These are phyloP conservation scores for Naganishia cerealis DNA, from an alignment of 1,284 basidiomycete species.

Conservation along the genomic window DNA sequence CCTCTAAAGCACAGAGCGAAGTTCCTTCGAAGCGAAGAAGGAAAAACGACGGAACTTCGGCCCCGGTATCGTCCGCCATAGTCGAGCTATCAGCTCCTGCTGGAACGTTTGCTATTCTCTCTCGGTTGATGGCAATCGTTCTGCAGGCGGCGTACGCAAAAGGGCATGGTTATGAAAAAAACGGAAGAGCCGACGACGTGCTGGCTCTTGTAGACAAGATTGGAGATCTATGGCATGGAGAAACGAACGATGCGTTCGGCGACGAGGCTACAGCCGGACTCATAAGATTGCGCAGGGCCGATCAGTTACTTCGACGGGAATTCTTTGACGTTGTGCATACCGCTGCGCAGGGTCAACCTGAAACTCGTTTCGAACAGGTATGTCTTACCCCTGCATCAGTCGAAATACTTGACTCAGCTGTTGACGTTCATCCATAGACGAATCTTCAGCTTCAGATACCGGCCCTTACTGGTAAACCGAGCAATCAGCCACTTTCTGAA, in stretches of 20 bases:
- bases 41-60: conserved; percentile 21
- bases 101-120: conserved; percentile 26
- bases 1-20: background rate
- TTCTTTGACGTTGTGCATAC: background rate
- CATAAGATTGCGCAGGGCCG: conserved; percentile 6
- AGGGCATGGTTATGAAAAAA: conserved; percentile 21
- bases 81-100: background rate
- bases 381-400: background rate
- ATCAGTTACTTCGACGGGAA: conserved; percentile 19
- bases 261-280: conserved; percentile 7
- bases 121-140: conserved; percentile 39
- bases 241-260: background rate
- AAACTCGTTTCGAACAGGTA: conserved; percentile 28
- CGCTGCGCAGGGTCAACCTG: background rate
- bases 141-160: conserved; percentile 31
- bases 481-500: background rate
- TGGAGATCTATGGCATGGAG: background rate
- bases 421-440: background rate
- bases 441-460: conserved; percentile 13
- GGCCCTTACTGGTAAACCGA: conserved; percentile 32
- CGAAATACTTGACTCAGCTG: background rate
- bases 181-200: conserved; percentile 15
- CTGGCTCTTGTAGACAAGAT: conserved; percentile 11
- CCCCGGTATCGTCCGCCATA: background rate
- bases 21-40: conserved; percentile 28